Percentiles rank a stretch among this genome's conserved stretches.
Evolutionary conservation across 805 yeast species (phyloP).

Genomic region (Saccharomycopsis sp.): DNA sequence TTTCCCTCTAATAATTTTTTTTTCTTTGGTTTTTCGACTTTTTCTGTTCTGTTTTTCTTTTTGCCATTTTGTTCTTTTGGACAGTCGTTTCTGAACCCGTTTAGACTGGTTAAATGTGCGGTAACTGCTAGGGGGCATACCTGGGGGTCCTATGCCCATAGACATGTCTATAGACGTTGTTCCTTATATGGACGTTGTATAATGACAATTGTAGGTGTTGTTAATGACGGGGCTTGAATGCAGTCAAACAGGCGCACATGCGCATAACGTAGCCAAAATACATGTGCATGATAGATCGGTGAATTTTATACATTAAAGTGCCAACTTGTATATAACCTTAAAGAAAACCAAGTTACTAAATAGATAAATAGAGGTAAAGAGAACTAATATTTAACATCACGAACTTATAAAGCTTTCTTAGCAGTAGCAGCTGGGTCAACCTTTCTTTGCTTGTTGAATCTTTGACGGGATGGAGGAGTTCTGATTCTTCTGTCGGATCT

Average conservation of each 20-base stretch:
- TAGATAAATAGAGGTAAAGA: neutral
- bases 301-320: neutral
- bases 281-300: too few relatives aligned
- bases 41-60: neutral
- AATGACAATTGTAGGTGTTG: neutral
- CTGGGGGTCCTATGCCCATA: too few relatives aligned
- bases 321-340: neutral
- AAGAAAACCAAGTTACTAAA: neutral
- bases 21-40: neutral
- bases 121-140: neutral
- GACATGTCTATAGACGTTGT: too few relatives aligned
- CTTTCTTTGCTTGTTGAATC: slow-evolving; percentile 94
- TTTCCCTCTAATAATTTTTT: neutral
- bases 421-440: slow-evolving; percentile 98
- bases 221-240: too few relatives aligned
- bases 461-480: slow-evolving; percentile 98
- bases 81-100: slow-evolving; percentile 1
- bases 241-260: too few relatives aligned
- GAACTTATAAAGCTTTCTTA: slow-evolving; percentile 56
- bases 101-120: neutral
- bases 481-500: slow-evolving; percentile 98
- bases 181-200: too few relatives aligned
- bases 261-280: too few relatives aligned
- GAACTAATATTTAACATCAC: neutral
- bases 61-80: neutral